A percentile compares a stretch with the other conserved stretches of the same genome.
These are phyloP conservation scores for Mucor circinelloides DNA, from an alignment of 371 early-diverging fungal species.

Conservation along the genomic window DNA sequence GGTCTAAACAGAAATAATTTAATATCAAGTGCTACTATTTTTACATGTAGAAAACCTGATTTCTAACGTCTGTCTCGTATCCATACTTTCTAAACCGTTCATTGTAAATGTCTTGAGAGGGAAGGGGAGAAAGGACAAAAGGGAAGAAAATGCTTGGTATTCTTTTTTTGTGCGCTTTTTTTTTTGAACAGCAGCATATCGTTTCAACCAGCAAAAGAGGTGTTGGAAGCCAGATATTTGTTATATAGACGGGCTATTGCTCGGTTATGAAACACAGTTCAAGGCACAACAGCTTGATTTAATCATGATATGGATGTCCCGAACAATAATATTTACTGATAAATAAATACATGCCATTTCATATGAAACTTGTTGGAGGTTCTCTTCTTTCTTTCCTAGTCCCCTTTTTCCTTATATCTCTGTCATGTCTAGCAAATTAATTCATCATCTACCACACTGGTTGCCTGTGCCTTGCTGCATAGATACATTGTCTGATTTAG, in stretches of 20 bases:
- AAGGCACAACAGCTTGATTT: background rate
- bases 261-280: background rate
- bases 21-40: background rate
- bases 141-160: constrained; percentile 2
- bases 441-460: constrained; percentile 9
- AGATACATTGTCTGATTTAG: constrained; percentile 9
- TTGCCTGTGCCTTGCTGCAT: constrained; percentile 4
- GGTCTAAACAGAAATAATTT: constrained; percentile 41
- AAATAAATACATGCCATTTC: background rate
- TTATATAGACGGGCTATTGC: background rate
- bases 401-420: background rate
- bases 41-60: background rate
- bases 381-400: background rate
- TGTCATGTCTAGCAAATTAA: background rate
- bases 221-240: background rate
- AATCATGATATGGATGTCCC: background rate
- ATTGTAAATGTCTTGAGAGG: constrained; percentile 1
- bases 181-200: background rate
- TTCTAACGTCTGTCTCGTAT: background rate
- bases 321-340: background rate
- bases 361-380: background rate
- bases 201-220: background rate
- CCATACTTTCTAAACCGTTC: constrained; percentile 35
- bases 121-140: background rate
- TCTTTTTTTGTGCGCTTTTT: background rate